phyloP scores from a whole-genome alignment of 345 rosid species.

The Syzygium grande region DNA sequence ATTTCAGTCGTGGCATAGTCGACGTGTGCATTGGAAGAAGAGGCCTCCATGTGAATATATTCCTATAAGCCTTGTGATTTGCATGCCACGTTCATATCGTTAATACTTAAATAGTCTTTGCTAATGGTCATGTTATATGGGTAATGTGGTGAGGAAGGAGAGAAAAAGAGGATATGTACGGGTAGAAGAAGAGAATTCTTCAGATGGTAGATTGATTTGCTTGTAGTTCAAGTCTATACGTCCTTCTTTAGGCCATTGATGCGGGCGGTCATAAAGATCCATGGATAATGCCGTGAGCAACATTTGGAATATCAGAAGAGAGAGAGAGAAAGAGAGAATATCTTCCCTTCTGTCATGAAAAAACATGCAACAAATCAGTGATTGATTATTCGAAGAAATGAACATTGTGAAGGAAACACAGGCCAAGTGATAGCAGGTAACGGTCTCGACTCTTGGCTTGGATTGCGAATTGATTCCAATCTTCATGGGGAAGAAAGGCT shows the following conservation, averaged over 20 bases:
- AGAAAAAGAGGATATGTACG: neutral
- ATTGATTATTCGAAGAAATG: neutral
- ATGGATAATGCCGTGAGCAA: neutral
- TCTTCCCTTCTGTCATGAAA: neutral
- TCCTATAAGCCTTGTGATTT: neutral
- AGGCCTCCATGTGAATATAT: constrained; percentile 19
- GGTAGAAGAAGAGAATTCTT: constrained; percentile 18
- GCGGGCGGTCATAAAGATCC: neutral
- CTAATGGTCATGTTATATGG: neutral
- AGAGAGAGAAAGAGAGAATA: neutral
- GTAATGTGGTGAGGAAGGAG: neutral
- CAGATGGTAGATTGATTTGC: constrained; percentile 32
- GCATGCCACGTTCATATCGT: neutral
- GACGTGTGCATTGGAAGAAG: neutral
- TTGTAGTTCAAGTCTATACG: constrained; percentile 30
- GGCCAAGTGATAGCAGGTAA: neutral
- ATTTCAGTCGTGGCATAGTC: constrained; percentile 21
- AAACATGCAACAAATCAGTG: neutral
- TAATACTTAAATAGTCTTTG: neutral
- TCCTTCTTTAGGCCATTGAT: neutral
- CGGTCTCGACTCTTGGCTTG: neutral
- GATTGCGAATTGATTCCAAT: constrained; percentile 1
- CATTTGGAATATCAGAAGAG: neutral
- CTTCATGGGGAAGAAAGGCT: neutral
- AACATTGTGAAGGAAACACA: neutral